Evolutionary conservation across 73 alveolate genomes (phyloP).

Genomic region (Durusdinium trenchii): DNA sequence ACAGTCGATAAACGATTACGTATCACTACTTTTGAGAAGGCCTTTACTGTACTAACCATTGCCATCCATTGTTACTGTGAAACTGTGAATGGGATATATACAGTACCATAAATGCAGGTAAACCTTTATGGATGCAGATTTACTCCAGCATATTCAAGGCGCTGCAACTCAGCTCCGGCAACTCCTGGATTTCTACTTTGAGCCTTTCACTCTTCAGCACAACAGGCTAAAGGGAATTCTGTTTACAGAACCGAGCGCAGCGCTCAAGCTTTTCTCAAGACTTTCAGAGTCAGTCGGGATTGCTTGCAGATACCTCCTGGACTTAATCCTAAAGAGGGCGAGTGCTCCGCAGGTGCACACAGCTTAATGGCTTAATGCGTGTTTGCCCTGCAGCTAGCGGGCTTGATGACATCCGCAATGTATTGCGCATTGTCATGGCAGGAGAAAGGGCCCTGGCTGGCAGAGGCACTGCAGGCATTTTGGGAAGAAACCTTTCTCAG

Average conservation of each 20-base stretch:
- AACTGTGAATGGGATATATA: background rate
- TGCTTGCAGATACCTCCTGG: conserved; percentile 52
- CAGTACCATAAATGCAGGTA: background rate
- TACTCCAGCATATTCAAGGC: too few relatives aligned
- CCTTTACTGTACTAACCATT: background rate
- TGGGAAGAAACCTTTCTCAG: background rate
- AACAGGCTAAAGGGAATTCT: conserved; percentile 38
- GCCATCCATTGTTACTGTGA: background rate
- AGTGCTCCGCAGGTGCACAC: conserved; percentile 15
- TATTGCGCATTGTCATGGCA: background rate
- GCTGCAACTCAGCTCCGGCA: conserved; percentile 83
- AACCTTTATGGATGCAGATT: background rate
- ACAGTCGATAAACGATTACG: too few relatives aligned
- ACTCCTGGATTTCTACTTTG: conserved; percentile 92
- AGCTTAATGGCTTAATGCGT: background rate
- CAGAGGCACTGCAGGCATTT: conserved; percentile 1
- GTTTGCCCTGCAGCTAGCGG: background rate
- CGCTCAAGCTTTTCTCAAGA: background rate
- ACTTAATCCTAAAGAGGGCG: conserved; percentile 71
- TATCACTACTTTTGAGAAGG: too few relatives aligned
- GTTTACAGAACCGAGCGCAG: too few relatives aligned
- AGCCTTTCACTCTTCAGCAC: conserved; percentile 94
- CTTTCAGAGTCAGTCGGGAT: background rate
- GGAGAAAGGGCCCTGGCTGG: conserved; percentile 86
- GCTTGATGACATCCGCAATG: background rate